Evolutionary conservation across 176 grass and related monocot genomes (phyloP), one percentile per base, ranked within the genome.

Genomic region (Carex parvula): DNA sequence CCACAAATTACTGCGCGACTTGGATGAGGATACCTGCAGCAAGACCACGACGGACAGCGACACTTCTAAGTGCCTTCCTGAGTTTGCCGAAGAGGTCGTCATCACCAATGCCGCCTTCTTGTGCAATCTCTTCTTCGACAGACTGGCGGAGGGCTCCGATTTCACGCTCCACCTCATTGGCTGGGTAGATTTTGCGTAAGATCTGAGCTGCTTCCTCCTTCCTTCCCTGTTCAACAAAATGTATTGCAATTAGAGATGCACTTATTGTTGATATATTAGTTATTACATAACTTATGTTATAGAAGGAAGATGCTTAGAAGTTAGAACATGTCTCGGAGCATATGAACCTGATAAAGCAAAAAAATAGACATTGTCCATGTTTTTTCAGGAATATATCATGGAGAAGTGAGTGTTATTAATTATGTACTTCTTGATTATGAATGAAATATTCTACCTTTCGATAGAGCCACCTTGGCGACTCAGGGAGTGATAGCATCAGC

Each of bases 381-480:
- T 32, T 64, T 64, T 64, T 32, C 12, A 64, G 24, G 2, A 77
- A 50, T 48, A 76, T 76, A 33, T 30, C 22, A 58, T 60, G 20
- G 29, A 46, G 18, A 70, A 44, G 5, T 41, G 26, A 85, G 52
- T 4, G 24, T 18, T 79, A n/a, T 18, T 68, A 9, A 72, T 57
- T 70, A 18, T 9, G 56, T 18, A 32, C 13, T 14, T 56, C 10
- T 3, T 58, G 8, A 71, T 73, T 52, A 22, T 73, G 41, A 22
- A 52, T 26, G 10, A 50, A 74, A 74, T 53, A 75, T 75, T 14
- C 21, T 53, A 90, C 91, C 94, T 93, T 93, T 65, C 89, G 30
- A 85, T 91, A 97, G 79, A 97, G 91, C 91, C 91, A 97, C 59
- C 94, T 61, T 0, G 91, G 91, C 5, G 94, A 94, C 62, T 97